Base-by-base conservation (phyloP, 441 rosid genomes). In the Croton setiger region DNA sequence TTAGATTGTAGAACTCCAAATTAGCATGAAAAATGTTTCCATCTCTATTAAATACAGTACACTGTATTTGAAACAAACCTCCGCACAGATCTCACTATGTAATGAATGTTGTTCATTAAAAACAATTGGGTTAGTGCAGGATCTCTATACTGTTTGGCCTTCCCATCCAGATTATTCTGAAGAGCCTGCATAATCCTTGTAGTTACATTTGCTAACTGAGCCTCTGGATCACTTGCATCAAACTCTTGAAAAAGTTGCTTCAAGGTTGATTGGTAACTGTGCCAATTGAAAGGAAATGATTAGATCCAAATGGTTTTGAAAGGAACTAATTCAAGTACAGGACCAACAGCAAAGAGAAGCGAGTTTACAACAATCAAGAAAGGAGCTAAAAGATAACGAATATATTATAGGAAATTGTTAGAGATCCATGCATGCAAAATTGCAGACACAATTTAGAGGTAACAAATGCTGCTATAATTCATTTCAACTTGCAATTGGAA, bases 31-130 rank as follows among this genome's bases (percentile, higher is more conserved):
- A 1, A 41, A 4, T 17, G 18, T 59, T 51, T 15, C 10, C 4
- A 41, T 66, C 27, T 60, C 21, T 48, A 21, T 20, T 60, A 7
- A 33, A 20, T 51, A 64, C 73, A 54, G 66, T 18, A 63, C 23
- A 54, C 31, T 49, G 57, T 66, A 41, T 62, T 64, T 68, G 65
- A 53, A 63, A 78, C 83, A 44, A 67, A 90, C 99, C 97, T 94
- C 63, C 97, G 63, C 20, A 95, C 97, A 17, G 98, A 92, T 95
- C 99, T 86, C 75, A 95, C 99, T 45, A 95, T 92, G 73, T 95
- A 92, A 78, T 95, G 97, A 77, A 90, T 79, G 63, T 92, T 95
- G 80, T 89, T 95, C 96, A 95, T 95, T 21, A 95, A 83, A 79
- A 92, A 95, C 31, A 95, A 74, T 18, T 92, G 98, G 43, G 96